phyloP scores from a whole-genome alignment of 83 land plant species.

The Picea abies region DNA sequence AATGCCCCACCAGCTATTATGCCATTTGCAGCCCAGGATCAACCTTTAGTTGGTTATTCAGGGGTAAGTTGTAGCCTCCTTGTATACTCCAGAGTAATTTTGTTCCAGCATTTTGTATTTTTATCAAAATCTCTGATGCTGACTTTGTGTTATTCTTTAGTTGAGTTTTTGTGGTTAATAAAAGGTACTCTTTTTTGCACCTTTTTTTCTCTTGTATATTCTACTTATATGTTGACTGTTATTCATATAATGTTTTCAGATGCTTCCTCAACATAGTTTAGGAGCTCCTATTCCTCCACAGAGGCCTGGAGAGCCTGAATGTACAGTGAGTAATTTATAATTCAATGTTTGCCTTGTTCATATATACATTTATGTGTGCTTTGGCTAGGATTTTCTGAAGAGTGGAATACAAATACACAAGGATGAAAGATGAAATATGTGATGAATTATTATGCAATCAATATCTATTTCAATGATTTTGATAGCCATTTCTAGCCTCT shows the following conservation, averaged over 20 bases:
- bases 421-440: too few relatives aligned
- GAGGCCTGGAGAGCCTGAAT: slow-evolving; percentile 71
- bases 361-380: background rate
- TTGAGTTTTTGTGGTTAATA: too few relatives aligned
- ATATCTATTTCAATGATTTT: too few relatives aligned
- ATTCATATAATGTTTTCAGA: background rate
- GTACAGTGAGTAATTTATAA: slow-evolving; percentile 53
- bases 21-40: slow-evolving; percentile 27
- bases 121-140: too few relatives aligned
- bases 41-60: slow-evolving; percentile 23
- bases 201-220: background rate
- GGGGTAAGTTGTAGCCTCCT: slow-evolving; percentile 4
- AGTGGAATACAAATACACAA: too few relatives aligned
- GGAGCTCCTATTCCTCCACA: slow-evolving; percentile 57
- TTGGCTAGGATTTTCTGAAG: too few relatives aligned
- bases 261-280: slow-evolving; percentile 30
- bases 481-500: too few relatives aligned
- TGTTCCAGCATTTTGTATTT: too few relatives aligned
- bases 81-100: too few relatives aligned
- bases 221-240: background rate
- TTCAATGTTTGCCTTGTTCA: background rate
- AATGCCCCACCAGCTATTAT: background rate
- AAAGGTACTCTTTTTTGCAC: too few relatives aligned
- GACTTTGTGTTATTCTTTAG: too few relatives aligned
- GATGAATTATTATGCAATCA: too few relatives aligned